These are phyloP conservation scores for Pyrrhoderma noxium DNA, from an alignment of 1,284 basidiomycete species.

Conservation along the genomic window DNA sequence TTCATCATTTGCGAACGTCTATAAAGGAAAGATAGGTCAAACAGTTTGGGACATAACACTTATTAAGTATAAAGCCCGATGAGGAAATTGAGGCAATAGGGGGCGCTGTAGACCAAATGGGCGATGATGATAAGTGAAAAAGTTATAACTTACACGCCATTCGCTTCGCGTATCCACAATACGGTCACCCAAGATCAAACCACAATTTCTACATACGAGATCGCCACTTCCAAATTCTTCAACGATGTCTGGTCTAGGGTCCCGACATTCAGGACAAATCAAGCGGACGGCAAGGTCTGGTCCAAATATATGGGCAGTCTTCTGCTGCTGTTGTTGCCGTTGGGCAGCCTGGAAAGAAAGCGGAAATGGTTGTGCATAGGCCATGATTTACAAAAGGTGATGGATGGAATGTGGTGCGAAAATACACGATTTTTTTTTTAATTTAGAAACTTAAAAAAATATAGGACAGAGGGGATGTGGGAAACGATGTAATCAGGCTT, in stretches of 20 bases:
- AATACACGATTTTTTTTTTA: too few relatives aligned
- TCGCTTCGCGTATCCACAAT: constrained; percentile 98
- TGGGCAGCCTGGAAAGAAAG: constrained; percentile 44
- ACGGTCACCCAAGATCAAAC: constrained; percentile 90
- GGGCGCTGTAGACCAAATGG: too few relatives aligned
- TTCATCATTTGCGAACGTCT: constrained; percentile 99
- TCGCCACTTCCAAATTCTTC: constrained; percentile 98
- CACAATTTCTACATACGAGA: constrained; percentile 95
- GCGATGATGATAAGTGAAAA: constrained; percentile 15
- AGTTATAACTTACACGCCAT: constrained; percentile 75
- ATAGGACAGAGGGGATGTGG: too few relatives aligned
- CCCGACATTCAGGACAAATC: constrained; percentile 91
- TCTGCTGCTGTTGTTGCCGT: constrained; percentile 40
- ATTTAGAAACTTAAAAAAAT: too few relatives aligned
- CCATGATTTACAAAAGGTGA: constrained; percentile 28
- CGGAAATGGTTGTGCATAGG: constrained; percentile 63
- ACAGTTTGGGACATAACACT: constrained; percentile 23
- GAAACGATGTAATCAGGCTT: too few relatives aligned
- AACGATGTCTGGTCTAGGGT: constrained; percentile 87
- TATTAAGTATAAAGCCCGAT: constrained; percentile 18
- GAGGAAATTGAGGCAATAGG: neutral
- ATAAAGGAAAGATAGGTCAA: constrained; percentile 23
- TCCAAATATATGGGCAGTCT: constrained; percentile 42
- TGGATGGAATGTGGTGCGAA: too few relatives aligned
- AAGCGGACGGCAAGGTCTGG: constrained; percentile 85